Evolutionary conservation across 768 basidiomycete genomes (phyloP).

Genomic region (Leucosporidium yakuticum): DNA sequence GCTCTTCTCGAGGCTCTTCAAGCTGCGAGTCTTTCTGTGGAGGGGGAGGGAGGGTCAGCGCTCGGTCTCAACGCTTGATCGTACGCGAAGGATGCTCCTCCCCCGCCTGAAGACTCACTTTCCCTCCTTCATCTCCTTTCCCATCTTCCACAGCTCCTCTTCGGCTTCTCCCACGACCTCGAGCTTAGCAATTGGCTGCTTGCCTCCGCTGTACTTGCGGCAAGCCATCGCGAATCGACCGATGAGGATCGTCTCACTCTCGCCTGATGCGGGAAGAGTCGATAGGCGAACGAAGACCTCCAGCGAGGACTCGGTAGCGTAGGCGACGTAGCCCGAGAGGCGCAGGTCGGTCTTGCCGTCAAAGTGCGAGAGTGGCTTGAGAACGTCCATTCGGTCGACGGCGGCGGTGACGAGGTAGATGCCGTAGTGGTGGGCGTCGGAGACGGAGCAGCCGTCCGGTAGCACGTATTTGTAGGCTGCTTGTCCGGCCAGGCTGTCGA

Average conservation of each 20-base stretch:
- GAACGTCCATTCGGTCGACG: conserved; percentile 37
- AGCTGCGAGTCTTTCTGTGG: conserved; percentile 3
- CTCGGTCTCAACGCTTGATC: no score
- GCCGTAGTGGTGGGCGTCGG: conserved; percentile 26
- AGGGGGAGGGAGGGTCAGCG: no score
- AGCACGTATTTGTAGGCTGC: conserved; percentile 35
- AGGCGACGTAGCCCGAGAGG: conserved; percentile 35
- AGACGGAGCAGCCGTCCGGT: conserved; percentile 15
- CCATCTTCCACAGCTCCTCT: conserved; percentile 32
- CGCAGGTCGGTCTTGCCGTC: conserved; percentile 34
- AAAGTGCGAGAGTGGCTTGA: conserved; percentile 25
- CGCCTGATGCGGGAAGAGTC: conserved; percentile 14
- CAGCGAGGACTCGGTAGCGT: conserved; percentile 32
- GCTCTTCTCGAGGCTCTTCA: conserved; percentile 12
- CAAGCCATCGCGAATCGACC: conserved; percentile 39
- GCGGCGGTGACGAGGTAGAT: conserved; percentile 38
- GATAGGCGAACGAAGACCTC: conserved; percentile 35
- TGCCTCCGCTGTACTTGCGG: conserved; percentile 26
- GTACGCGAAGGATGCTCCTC: no score
- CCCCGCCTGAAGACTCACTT: conserved; percentile 12
- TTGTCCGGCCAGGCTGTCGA: conserved; percentile 25
- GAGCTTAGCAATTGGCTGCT: conserved; percentile 26
- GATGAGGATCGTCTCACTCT: conserved; percentile 29
- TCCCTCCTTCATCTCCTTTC: conserved; percentile 33
- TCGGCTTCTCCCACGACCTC: conserved; percentile 32